phyloP scores from a whole-genome alignment of 768 basidiomycete genomes.

The Thelephora aurantiotincta region DNA sequence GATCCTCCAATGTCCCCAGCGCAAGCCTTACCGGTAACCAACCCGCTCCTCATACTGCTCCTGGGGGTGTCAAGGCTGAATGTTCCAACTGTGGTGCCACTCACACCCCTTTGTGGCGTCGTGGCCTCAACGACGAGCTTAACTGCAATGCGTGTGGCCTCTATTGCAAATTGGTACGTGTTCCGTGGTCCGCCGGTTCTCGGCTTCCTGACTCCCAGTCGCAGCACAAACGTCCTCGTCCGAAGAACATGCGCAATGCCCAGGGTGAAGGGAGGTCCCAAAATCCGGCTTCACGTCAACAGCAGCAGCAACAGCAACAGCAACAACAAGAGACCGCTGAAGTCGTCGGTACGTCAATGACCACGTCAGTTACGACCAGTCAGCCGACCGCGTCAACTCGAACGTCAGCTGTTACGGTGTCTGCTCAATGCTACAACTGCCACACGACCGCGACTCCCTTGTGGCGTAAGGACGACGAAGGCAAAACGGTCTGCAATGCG shows the following conservation, averaged over 20 bases:
- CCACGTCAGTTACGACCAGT: slow-evolving; percentile 9
- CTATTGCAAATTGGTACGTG: slow-evolving; percentile 61
- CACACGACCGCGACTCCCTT: slow-evolving; percentile 81
- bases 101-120: slow-evolving; percentile 77
- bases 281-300: slow-evolving; percentile 41
- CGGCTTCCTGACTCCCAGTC: slow-evolving; percentile 3
- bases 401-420: neutral
- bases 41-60: slow-evolving; percentile 22
- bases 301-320: slow-evolving; percentile 26
- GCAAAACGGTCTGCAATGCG: slow-evolving; percentile 87
- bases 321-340: slow-evolving; percentile 19
- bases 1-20: slow-evolving; percentile 44
- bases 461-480: slow-evolving; percentile 86
- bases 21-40: slow-evolving; percentile 30
- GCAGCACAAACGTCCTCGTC: slow-evolving; percentile 78
- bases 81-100: slow-evolving; percentile 85
- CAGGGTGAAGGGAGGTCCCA: slow-evolving; percentile 62
- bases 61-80: slow-evolving; percentile 60
- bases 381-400: slow-evolving; percentile 14
- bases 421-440: slow-evolving; percentile 83
- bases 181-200: slow-evolving; percentile 1
- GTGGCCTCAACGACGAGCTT: slow-evolving; percentile 76
- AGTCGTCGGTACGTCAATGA: slow-evolving; percentile 42
- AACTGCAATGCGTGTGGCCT: slow-evolving; percentile 85
- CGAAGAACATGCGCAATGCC: slow-evolving; percentile 73